Percentiles rank a stretch among this genome's conserved stretches.
Evolutionary conservation across 1,284 basidiomycete species (phyloP).

Genomic region (Boletus sp.): DNA sequence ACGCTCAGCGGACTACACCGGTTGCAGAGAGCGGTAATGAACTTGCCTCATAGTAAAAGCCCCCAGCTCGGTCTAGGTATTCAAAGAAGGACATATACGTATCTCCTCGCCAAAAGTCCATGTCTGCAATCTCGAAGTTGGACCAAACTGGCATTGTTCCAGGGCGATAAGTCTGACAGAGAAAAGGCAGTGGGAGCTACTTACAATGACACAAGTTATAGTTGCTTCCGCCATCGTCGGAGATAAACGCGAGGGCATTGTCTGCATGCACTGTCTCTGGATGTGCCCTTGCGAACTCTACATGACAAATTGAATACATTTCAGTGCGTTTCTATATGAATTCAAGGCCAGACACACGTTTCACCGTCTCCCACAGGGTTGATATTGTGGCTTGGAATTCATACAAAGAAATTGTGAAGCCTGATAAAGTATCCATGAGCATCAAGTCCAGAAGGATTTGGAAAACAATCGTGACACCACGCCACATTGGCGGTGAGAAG

Average conservation of each 20-base stretch:
- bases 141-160: slow-evolving; percentile 56
- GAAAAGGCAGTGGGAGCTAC: slow-evolving; percentile 25
- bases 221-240: slow-evolving; percentile 60
- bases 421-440: slow-evolving; percentile 30
- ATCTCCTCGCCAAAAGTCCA: slow-evolving; percentile 78
- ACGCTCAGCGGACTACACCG: background rate
- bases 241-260: slow-evolving; percentile 72
- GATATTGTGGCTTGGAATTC: slow-evolving; percentile 79
- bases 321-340: background rate
- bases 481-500: background rate
- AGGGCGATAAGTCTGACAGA: background rate
- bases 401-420: slow-evolving; percentile 74
- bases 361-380: slow-evolving; percentile 70
- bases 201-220: slow-evolving; percentile 83
- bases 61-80: slow-evolving; percentile 71
- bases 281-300: slow-evolving; percentile 40
- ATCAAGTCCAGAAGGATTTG: background rate
- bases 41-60: slow-evolving; percentile 79
- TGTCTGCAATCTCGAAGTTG: slow-evolving; percentile 83
- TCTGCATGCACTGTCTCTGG: slow-evolving; percentile 63
- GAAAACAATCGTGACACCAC: background rate
- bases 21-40: background rate
- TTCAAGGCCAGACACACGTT: slow-evolving; percentile 41
- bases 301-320: slow-evolving; percentile 36
- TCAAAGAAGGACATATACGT: slow-evolving; percentile 80